phyloP scores from a whole-genome alignment of 2,329 filamentous ascomycete genomes.

The Teratosphaeria pseudoeucalypti region DNA sequence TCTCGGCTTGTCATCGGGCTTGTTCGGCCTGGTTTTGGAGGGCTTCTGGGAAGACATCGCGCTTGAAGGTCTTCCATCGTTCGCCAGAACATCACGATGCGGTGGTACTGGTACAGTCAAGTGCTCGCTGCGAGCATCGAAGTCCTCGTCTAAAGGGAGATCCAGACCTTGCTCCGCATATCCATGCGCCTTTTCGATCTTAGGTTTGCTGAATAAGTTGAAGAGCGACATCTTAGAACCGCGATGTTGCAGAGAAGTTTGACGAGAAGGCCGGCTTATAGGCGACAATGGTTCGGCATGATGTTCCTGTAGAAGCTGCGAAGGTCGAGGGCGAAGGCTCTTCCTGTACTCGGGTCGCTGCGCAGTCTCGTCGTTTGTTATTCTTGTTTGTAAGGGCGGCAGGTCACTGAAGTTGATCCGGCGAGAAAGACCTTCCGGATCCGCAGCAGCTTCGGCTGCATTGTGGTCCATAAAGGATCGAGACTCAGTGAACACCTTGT shows the following conservation, averaged over 20 bases:
- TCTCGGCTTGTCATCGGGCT: background rate
- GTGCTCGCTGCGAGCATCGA: conserved; percentile 1
- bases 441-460: background rate
- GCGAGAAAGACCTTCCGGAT: background rate
- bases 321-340: conserved; percentile 1
- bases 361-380: background rate
- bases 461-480: background rate
- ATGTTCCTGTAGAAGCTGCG: conserved; percentile 8
- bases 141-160: conserved; percentile 4
- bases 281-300: conserved; percentile 12
- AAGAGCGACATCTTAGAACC: conserved; percentile 37
- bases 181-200: conserved; percentile 38
- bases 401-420: background rate
- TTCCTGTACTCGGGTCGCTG: background rate
- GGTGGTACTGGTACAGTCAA: conserved; percentile 4
- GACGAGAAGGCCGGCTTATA: conserved; percentile 5
- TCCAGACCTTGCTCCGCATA: conserved; percentile 31
- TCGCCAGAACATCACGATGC: background rate
- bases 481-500: background rate
- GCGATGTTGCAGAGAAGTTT: conserved; percentile 9
- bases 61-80: background rate
- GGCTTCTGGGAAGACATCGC: background rate
- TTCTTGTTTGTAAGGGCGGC: background rate
- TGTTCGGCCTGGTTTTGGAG: background rate
- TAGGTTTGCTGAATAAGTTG: conserved; percentile 40